Evolutionary conservation across 2,329 filamentous ascomycete genomes (phyloP), one percentile per base, ranked within the genome.

Genomic region (Davidsoniella australis): DNA sequence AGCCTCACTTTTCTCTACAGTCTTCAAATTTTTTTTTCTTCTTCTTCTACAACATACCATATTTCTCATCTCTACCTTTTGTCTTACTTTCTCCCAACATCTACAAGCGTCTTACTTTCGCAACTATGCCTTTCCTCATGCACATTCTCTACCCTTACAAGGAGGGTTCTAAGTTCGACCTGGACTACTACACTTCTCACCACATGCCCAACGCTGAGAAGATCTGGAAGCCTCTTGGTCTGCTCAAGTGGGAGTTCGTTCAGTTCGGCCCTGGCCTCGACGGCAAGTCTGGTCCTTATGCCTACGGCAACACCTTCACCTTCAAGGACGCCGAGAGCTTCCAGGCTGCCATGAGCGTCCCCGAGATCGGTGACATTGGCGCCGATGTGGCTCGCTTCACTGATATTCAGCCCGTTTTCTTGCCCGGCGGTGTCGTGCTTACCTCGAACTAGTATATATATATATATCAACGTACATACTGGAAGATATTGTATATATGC

Each of bases 161-260:
- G 10, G 47, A 50, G 9, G 41, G 53, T 10, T 36, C 50, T 20
- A 48, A 47, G 14, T 55, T 56, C 29, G 49, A 53, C 20, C 29
- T 56, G 9, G 46, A 52, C 41, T 56, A 49, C 40, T 49, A 49
- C 39, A 49, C 24, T 10, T 26, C 40, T 24, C 16, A 42, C 16
- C 47, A 49, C 47, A 49, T 44, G 47, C 40, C 47, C 4, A 43
- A 14, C 7, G 40, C 47, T 17, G 47, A 49, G 18, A 42, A 41
- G 8, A 18, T 49, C 24, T 49, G 47, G 47, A 24, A 36, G 23
- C 47, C 47, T n/a, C 47, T 43, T 23, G 47, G 39, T 33, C 47
- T 49, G 20, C 26, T 49, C 24, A 49, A 42, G 18, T 49, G 47
- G 47, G 40, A 49, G 16, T 49, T 44, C 29, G 24, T 33, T 23